Base-by-base conservation (phyloP, 176 grass and related monocot genomes). In the Carex kokanica region DNA sequence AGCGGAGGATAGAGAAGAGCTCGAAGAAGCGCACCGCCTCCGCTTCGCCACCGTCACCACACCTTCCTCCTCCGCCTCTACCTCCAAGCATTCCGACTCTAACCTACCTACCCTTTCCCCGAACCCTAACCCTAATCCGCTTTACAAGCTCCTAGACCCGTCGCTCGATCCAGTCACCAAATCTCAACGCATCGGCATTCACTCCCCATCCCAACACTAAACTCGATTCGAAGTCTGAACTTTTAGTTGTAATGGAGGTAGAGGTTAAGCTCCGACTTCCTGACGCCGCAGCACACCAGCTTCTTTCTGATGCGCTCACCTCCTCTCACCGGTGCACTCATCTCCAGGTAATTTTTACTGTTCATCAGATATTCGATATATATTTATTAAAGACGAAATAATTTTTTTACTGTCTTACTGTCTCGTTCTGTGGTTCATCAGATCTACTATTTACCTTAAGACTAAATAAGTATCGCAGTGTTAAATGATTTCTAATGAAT, bases 241-340 rank as follows among this genome's bases (percentile, higher is more conserved):
- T 40, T 12, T 74, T 55, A 20, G 24, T 31, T 78, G 1, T 56
- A 8, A 93, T 97, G 94, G 94, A 97, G 87, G 91, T 97, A 74
- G 94, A 97, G 87, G 83, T 97, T 86, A 97, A 97, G 83, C 81
- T 97, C 87, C 89, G 91, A 38, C 87, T 97, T 40, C 89, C 89
- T 32, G 84, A 97, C 65, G 83, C 94, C 69, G 86, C 71, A 27
- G 94, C 89, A 16, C 94, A 97, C 87, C 83, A 85, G 70, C 94
- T 81, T 81, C 91, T 97, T 75, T 90, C 91, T 83, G 64, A 90
- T 83, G 86, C 77, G 60, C 94, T 97, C 71, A 72, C 81, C 4
- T 80, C 94, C 13, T 83, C 20, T 60, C 91, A 93, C 60, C 86
- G 84, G 23, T 86, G 91, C 81, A 97, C 91, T 80, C 80, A 68